Evolutionary conservation across 139 green algal genomes (phyloP).

Genomic region (Diplosphaera chodatii): DNA sequence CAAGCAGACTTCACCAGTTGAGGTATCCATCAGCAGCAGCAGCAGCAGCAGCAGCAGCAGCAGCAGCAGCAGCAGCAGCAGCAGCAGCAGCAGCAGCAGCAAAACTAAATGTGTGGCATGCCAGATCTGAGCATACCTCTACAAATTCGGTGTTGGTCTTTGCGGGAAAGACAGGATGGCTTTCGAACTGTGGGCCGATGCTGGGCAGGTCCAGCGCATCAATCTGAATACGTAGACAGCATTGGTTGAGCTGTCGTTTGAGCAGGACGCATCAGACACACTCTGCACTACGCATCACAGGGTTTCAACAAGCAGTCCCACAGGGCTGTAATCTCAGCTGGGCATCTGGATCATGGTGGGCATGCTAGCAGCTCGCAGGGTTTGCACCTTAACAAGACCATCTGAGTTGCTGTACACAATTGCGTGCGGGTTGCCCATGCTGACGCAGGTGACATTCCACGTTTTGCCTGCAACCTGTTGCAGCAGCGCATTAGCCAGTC

Average conservation of each 20-base stretch:
- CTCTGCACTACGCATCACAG: no score
- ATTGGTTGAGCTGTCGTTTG: not conserved
- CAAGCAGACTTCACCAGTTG: no score
- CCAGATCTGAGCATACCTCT: slow-evolving; percentile 24
- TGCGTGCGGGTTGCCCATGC: slow-evolving; percentile 97
- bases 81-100: not conserved
- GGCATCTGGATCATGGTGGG: no score
- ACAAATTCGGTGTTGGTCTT: slow-evolving; percentile 94
- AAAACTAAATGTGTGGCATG: not conserved
- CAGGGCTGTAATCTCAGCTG: no score
- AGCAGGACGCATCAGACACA: not conserved
- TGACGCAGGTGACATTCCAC: slow-evolving; percentile 83
- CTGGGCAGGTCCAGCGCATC: slow-evolving; percentile 59
- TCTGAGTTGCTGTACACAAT: slow-evolving; percentile 68
- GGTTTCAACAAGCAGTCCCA: no score
- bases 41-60: no score
- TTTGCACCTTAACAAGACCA: slow-evolving; percentile 52
- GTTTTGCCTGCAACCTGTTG: slow-evolving; percentile 68
- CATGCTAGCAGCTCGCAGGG: no score
- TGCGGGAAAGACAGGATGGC: slow-evolving; percentile 83
- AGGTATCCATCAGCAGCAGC: no score
- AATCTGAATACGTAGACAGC: slow-evolving; percentile 39
- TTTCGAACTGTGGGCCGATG: slow-evolving; percentile 88
- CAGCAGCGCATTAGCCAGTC: no score
- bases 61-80: no score